Base-by-base conservation (phyloP, 352 stramenopile species). In the Thraustotheca clavata region DNA sequence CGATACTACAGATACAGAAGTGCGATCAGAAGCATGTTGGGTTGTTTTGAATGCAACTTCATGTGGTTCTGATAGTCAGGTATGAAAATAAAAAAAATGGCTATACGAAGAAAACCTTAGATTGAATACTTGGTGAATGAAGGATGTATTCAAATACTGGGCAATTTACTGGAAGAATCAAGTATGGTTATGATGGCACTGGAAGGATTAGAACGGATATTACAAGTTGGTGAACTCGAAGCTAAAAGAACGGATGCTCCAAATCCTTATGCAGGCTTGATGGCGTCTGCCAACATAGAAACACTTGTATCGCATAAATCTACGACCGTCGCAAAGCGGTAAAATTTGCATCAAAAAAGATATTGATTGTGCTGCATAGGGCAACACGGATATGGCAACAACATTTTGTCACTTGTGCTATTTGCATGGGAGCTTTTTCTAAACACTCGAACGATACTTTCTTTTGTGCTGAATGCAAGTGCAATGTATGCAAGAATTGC, bases 121-220 rank as follows among this genome's bases (percentile, higher is more conserved):
- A 93, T 93, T 60, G 83, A 94, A 71, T 91, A 92, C 48, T 76
- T 93, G 47, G 83, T 91, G 40, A 90, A 91, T 74, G 78, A 91
- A 73, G 86, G 83, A 16, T 93, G 84, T 57, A 91, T 92, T 71
- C 79, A 88, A 70, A 90, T 93, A 65, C 70, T 93, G 75, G 80
- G 84, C 43, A 93, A 96, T 40, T 71, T 99, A 27, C 76, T 99
- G 54, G 85, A 95, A 31, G 95, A 99, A 73, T 94, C 90, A 26
- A 97, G 80, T 69, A 99, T 99, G 96, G 95, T 98, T 47, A 98
- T 98, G 91, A 99, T 99, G 96, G 96, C 96, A 35, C 73, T 99
- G 46, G 96, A 99, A 79, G 96, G 96, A 27, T 79, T 99, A 40
- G 96, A 99, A 70, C 76, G 95, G 60, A 97, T 99, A 59, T 73